Evolutionary conservation across 2,329 filamentous ascomycete species (phyloP).

Genomic region (Trichoderma sp.): DNA sequence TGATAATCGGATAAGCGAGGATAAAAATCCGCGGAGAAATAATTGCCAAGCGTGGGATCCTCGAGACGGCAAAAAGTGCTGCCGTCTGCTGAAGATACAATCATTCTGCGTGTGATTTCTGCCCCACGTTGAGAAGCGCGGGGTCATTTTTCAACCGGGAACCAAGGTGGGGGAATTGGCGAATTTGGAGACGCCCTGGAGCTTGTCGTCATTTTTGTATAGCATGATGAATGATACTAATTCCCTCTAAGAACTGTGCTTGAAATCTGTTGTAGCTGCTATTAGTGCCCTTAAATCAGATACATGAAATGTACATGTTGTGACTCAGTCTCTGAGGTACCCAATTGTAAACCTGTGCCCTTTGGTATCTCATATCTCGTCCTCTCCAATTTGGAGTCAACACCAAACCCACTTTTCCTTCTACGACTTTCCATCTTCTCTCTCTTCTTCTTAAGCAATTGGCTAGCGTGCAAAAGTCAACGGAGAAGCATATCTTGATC

Average conservation of each 20-base stretch:
- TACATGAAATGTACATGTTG: background rate
- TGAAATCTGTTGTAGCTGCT: background rate
- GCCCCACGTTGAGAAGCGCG: conserved; percentile 10
- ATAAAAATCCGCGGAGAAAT: background rate
- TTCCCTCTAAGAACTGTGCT: background rate
- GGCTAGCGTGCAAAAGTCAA: background rate
- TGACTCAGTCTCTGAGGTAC: background rate
- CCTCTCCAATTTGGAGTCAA: background rate
- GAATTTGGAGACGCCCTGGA: background rate
- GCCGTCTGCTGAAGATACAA: background rate
- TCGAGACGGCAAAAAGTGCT: background rate
- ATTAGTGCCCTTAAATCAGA: background rate
- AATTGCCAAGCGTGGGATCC: background rate
- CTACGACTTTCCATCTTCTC: background rate
- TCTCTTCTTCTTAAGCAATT: background rate
- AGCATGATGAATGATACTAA: conserved; percentile 6
- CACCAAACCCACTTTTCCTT: background rate
- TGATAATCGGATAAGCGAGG: background rate
- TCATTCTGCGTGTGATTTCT: background rate
- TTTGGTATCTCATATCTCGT: background rate
- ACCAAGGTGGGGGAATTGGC: conserved; percentile 3
- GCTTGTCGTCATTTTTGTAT: background rate
- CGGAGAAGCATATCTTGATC: background rate
- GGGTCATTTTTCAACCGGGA: background rate
- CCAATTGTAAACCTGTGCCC: background rate